Evolutionary conservation across 352 stramenopile species (phyloP).

Genomic region (Pythium aquatile): DNA sequence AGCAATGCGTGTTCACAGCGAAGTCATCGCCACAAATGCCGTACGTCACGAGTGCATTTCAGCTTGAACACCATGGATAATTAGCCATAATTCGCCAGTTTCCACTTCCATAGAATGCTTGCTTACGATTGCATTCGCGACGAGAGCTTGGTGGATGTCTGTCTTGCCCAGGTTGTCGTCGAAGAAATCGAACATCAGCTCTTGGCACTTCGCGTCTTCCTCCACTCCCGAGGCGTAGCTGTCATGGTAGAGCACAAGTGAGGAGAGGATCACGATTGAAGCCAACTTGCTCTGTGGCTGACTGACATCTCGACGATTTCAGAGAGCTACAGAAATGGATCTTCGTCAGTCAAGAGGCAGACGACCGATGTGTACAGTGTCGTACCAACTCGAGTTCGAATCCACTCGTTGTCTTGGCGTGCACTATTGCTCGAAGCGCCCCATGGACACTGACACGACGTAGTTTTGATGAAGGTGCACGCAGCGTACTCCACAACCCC

Average conservation of each 20-base stretch:
- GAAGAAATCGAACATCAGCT: slow-evolving; percentile 26
- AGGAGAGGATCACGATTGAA: not conserved
- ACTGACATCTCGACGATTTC: slow-evolving; percentile 14
- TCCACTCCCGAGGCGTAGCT: slow-evolving; percentile 26
- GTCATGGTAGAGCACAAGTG: not conserved
- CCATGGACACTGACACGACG: slow-evolving; percentile 6
- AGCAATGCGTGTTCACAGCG: not conserved
- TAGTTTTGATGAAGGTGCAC: not conserved
- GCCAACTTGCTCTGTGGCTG: too few relatives aligned
- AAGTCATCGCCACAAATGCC: too few relatives aligned
- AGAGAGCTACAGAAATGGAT: slow-evolving; percentile 2
- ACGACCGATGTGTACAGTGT: not conserved
- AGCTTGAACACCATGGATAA: not conserved
- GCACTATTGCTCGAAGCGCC: not conserved
- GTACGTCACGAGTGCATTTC: not conserved
- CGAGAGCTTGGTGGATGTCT: slow-evolving; percentile 3
- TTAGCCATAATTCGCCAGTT: not conserved
- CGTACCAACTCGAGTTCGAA: slow-evolving; percentile 5
- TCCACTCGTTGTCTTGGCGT: not conserved
- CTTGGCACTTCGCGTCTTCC: slow-evolving; percentile 9
- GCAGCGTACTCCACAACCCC: not conserved
- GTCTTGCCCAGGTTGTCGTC: slow-evolving; percentile 16
- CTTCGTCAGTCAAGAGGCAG: not conserved
- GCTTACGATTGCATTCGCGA: slow-evolving; percentile 19
- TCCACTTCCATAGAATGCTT: not conserved